Percentiles rank a stretch among this genome's conserved stretches.
phyloP scores from a whole-genome alignment of 2,329 filamentous ascomycete genomes.

The Sarocladiaceae sp. region DNA sequence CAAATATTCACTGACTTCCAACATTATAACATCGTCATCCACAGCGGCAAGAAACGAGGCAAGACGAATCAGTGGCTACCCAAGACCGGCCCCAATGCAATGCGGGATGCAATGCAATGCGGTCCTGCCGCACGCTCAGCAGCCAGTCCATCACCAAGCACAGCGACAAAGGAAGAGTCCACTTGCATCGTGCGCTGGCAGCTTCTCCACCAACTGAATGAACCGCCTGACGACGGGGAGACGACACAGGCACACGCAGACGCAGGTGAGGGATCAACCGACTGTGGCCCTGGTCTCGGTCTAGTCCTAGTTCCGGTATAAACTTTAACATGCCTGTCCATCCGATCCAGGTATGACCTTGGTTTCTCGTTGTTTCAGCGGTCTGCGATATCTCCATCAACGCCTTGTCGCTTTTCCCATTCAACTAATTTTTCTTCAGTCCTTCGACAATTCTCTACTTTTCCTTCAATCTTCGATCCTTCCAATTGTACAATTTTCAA shows the following conservation, averaged over 20 bases:
- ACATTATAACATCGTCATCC: too few relatives aligned
- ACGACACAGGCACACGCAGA: not conserved
- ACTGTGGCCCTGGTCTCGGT: too few relatives aligned
- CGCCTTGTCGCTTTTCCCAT: too few relatives aligned
- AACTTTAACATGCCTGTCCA: not conserved
- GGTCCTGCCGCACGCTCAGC: too few relatives aligned
- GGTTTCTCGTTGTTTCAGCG: not conserved
- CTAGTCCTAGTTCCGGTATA: too few relatives aligned
- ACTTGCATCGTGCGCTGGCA: slow-evolving; percentile 4
- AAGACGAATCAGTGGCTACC: not conserved
- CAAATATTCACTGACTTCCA: too few relatives aligned
- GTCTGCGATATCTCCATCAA: not conserved
- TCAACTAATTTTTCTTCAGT: too few relatives aligned
- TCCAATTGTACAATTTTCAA: too few relatives aligned
- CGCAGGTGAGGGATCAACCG: not conserved
- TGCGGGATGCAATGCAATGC: not conserved
- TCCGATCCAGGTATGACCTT: not conserved
- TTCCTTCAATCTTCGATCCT: not conserved
- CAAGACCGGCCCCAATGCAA: not conserved
- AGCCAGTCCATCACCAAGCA: not conserved
- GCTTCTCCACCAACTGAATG: not conserved
- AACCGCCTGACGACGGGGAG: not conserved
- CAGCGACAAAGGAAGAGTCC: not conserved
- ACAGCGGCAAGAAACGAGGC: not conserved
- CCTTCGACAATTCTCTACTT: too few relatives aligned